phyloP scores from a whole-genome alignment of 768 basidiomycete genomes.

The Leucosporidium scottii region DNA sequence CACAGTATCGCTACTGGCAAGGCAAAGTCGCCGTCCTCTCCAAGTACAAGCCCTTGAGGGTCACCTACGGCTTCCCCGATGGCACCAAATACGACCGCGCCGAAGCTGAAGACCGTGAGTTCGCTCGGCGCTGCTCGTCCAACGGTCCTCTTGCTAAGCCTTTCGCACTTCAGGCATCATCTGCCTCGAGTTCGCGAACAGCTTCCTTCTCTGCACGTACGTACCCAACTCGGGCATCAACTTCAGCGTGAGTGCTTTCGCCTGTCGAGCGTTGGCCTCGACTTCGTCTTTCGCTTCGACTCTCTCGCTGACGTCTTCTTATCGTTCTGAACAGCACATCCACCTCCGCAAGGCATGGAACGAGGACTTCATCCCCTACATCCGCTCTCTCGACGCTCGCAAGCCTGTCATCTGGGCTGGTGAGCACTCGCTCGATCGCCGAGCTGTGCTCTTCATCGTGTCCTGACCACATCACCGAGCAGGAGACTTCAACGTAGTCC shows the following conservation, averaged over 20 bases:
- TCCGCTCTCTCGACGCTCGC: conserved; percentile 62
- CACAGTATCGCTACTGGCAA: conserved; percentile 31
- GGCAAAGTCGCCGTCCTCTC: conserved; percentile 66
- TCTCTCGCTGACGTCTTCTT: not conserved
- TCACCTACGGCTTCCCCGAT: conserved; percentile 21
- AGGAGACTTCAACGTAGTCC: conserved; percentile 81
- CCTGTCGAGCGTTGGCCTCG: not conserved
- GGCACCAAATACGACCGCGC: conserved; percentile 9
- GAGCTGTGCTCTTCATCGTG: too few species aligned
- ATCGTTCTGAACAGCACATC: too few species aligned
- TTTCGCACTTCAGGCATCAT: conserved; percentile 51
- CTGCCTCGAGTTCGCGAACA: conserved; percentile 65
- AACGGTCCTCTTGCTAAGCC: not conserved
- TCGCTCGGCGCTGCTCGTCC: conserved; percentile 2
- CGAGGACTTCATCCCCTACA: conserved; percentile 61
- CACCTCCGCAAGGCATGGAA: conserved; percentile 71
- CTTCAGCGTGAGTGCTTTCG: conserved; percentile 53
- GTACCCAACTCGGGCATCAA: conserved; percentile 71
- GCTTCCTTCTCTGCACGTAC: conserved; percentile 54
- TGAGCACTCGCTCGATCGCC: not conserved
- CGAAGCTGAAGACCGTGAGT: not conserved
- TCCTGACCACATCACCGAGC: conserved; percentile 31
- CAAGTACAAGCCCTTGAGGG: conserved; percentile 58
- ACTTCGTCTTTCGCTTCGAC: not conserved
- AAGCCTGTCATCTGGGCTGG: conserved; percentile 82